Conservation (phyloP, 2,329 filamentous ascomycete genomes). For the Eutypa lata region DNA sequence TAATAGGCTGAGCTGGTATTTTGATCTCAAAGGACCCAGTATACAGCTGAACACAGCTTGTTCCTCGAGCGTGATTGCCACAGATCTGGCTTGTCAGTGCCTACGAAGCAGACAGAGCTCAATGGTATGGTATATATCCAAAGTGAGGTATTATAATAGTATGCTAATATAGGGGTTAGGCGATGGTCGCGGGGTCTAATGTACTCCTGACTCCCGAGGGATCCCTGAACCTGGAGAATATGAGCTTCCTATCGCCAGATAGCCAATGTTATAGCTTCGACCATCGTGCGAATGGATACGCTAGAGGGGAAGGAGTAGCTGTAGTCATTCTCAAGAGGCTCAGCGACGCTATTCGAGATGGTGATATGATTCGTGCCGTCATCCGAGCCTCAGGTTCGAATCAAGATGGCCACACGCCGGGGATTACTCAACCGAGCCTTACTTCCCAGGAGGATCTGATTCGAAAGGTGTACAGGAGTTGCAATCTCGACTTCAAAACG, state of each 20-base stretch:
- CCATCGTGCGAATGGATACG: conserved; percentile 38
- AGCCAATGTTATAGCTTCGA: conserved; percentile 30
- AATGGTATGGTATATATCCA: too few relatives aligned
- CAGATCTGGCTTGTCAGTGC: conserved; percentile 18
- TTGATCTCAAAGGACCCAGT: conserved; percentile 15
- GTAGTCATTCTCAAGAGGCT: conserved; percentile 39
- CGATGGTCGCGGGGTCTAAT: conserved; percentile 7
- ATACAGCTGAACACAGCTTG: conserved; percentile 18
- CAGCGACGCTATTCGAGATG: conserved; percentile 35
- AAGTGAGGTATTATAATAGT: too few relatives aligned
- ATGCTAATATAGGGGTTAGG: conserved; percentile 1
- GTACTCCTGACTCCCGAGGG: conserved; percentile 2
- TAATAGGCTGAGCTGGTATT: conserved; percentile 17
- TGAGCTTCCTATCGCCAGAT: conserved; percentile 3
- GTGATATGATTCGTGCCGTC: conserved; percentile 32
- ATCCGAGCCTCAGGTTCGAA: conserved; percentile 30
- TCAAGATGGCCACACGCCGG: conserved; percentile 31
- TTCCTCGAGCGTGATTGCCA: conserved; percentile 10
- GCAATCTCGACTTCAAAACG: conserved; percentile 17
- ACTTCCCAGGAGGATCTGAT: conserved; percentile 27
- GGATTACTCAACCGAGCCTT: conserved; percentile 18
- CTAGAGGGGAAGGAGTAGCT: conserved; percentile 38
- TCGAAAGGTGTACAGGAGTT: conserved; percentile 16
- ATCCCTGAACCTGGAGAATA: background rate
- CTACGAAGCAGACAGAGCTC: conserved; percentile 3